Evolutionary conservation across 805 yeast species (phyloP), one percentile per base, ranked within the genome.

Genomic region (Metschnikowia koreensis): DNA sequence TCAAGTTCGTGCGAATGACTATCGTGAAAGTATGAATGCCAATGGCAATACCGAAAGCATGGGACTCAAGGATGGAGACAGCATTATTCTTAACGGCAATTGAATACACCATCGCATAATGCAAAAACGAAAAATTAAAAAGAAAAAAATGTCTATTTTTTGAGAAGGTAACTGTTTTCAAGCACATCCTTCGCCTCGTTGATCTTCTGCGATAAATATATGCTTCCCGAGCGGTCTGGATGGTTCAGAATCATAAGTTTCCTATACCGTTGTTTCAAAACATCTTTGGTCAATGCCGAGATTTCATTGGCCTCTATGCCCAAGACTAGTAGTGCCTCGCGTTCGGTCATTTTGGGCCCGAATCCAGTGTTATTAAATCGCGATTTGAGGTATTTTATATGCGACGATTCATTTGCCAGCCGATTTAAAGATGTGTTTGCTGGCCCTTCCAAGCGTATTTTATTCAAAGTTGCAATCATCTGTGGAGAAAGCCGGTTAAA

Each of bases 231-330:
- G 38, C 65, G 66, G 52, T 75, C 79, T 3, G 79, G 79, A 54
- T 75, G 79, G 59, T 75, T 75, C 58, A 63, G 53, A 13, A 72
- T 64, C 69, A 74, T 73, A 49, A 74, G 60, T 50, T 66, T 63
- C 48, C 79, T 55, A 57, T 74, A 74, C 39, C 75, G 59, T 31
- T 67, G 63, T 46, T 67, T 65, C 42, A 75, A 55, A 16, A 58
- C 45, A 48, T 66, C 62, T 41, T 58, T 53, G 27, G 66, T 62
- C 29, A 72, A 55, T 15, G 46, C 29, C 26, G 61, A 38, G 39
- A 75, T 75, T 36, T 73, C 77, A 41, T 64, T 65, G 8, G 74
- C 76, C 48, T 72, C 72, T 7, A 75, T 73, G 1, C 79, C 79
- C 58, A 75, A 53, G 2, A 73, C 61, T 33, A 66, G 55, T 10